Conservation (phyloP, 257 asterid species). For the Parsonsia alboflavescens region DNA sequence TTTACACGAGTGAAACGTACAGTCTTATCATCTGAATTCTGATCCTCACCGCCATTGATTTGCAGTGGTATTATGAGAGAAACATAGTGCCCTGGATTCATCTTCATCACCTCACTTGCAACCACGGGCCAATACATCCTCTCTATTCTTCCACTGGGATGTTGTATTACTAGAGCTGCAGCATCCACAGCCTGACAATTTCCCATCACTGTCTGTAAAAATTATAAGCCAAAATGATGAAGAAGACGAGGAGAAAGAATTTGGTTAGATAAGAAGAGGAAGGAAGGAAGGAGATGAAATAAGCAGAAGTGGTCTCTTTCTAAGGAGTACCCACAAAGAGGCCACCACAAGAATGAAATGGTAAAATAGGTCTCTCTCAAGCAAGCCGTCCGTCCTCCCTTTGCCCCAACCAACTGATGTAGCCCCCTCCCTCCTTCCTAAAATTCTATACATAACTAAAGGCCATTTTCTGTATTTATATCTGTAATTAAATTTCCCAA, state of each 20-base stretch:
- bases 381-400: slow-evolving; percentile 20
- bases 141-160: slow-evolving; percentile 68
- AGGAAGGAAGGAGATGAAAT: slow-evolving; percentile 15
- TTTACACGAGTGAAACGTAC: slow-evolving; percentile 63
- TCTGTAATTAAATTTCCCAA: too few species aligned
- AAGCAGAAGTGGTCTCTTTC: slow-evolving; percentile 37
- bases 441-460: neutral
- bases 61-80: slow-evolving; percentile 71
- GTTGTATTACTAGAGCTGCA: slow-evolving; percentile 86
- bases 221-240: neutral
- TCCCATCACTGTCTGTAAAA: slow-evolving; percentile 45
- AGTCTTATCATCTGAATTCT: slow-evolving; percentile 29
- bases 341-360: slow-evolving; percentile 9
- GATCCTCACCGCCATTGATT: neutral
- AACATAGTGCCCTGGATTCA: slow-evolving; percentile 82
- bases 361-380: slow-evolving; percentile 35
- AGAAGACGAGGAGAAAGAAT: neutral
- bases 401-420: slow-evolving; percentile 14
- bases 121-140: slow-evolving; percentile 69
- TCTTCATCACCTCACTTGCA: slow-evolving; percentile 73
- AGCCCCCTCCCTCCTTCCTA: neutral
- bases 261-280: slow-evolving; percentile 23
- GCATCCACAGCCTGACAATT: slow-evolving; percentile 92
- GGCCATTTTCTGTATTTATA: neutral
- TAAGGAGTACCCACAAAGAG: slow-evolving; percentile 21